Percentiles rank a stretch among this genome's conserved stretches.
phyloP scores from a whole-genome alignment of 163 green algal species.

The Chlorella variabilis region DNA sequence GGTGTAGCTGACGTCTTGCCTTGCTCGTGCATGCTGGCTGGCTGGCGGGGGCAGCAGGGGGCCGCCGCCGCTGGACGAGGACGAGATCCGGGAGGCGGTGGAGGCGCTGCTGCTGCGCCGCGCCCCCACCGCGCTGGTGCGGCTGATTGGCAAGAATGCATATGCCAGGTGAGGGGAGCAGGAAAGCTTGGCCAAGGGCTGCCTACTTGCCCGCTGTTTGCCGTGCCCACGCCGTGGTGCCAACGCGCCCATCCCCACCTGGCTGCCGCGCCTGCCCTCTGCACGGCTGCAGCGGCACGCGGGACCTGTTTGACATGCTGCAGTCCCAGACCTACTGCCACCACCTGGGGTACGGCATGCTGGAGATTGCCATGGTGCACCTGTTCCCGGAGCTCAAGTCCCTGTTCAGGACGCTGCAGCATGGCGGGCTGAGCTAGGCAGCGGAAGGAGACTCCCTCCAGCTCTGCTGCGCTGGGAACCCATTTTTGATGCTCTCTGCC shows the following conservation, averaged over 20 bases:
- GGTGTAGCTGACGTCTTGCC: too few relatives aligned
- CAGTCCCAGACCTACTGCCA: conserved; percentile 71
- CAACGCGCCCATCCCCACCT: too few relatives aligned
- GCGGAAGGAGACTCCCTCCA: too few relatives aligned
- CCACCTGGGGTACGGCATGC: conserved; percentile 73
- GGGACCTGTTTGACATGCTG: conserved; percentile 78
- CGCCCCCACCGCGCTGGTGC: conserved; percentile 60
- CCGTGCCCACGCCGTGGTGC: not conserved
- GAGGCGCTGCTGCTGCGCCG: conserved; percentile 48
- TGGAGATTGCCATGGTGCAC: conserved; percentile 66
- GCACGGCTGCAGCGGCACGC: conserved; percentile 48
- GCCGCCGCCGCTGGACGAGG: conserved; percentile 50
- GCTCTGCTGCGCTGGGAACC: not conserved
- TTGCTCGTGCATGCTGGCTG: not conserved
- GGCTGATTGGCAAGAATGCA: conserved; percentile 58
- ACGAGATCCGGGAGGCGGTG: conserved; percentile 63
- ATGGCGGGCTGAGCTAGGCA: not conserved
- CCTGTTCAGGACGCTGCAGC: conserved; percentile 56
- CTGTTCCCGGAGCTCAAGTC: conserved; percentile 77
- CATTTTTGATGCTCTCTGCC: not conserved
- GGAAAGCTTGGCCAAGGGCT: too few relatives aligned
- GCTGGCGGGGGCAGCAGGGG: not conserved
- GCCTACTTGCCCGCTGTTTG: not conserved
- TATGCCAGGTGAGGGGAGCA: conserved; percentile 51
- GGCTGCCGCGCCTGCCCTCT: not conserved